Evolutionary conservation across 371 early-diverging fungal genomes (phyloP), one percentile per base, ranked within the genome.

Genomic region (Encephalitozoon cuniculi): DNA sequence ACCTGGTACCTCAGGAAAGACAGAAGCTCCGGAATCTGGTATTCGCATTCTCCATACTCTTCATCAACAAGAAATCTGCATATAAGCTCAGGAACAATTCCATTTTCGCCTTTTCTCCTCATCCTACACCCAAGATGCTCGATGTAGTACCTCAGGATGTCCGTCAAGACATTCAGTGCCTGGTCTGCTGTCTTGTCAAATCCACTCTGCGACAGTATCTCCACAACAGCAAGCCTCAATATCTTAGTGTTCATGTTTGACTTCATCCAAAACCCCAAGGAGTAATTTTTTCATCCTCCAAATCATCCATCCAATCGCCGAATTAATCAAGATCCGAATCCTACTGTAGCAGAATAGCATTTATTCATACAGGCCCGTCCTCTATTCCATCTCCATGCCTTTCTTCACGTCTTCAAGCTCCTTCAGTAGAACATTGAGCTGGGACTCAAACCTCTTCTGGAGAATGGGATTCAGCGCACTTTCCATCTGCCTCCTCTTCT

Each of bases 401-500:
- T 34, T 59, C 59, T 59, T 52, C 25, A 72, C 12, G 0, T 75
- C 74, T 51, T 79, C 74, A 23, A 78, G 43, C 64, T 79, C 79
- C 18, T 75, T 55, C 39, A 76, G 37, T 25, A 84, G 41, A 15
- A 28, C 55, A 12, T 37, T 46, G 21, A 82, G 44, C 32, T 59
- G 69, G 23, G 70, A 68, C 39, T 72, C 43, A 71, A 84, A 84
- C 51, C 82, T 77, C 71, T 80, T 81, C 70, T 80, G 77, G 7
- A 84, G 64, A 44, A 84, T 81, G 2, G 82, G 82, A 74, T 84
- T 81, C n/a, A 77, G 26, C 9, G 80, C 80, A 43, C 51, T 78
- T 15, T 78, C 66, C 6, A 82, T 18, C 54, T 73, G 68, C 46
- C 78, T 68, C 59, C 80, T 59, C 30, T 72, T 72, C 59, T 74